A percentile compares a stretch with the other conserved stretches of the same genome.
phyloP scores from a whole-genome alignment of 2,329 filamentous ascomycete genomes.

The Aspergillus sp. region DNA sequence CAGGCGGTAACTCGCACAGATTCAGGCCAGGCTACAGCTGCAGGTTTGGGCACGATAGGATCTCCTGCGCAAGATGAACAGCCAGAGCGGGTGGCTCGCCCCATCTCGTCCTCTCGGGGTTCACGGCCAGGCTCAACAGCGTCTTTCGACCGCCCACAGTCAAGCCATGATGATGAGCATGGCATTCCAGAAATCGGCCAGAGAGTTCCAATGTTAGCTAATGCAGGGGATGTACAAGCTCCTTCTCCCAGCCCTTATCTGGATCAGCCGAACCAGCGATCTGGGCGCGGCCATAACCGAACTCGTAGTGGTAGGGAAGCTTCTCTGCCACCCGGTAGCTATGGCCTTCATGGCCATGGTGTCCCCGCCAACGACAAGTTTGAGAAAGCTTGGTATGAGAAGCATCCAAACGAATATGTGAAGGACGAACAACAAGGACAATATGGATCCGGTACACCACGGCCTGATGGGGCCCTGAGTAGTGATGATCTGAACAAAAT shows the following conservation, averaged over 20 bases:
- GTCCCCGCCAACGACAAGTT: conserved; percentile 74
- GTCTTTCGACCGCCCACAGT: conserved; percentile 55
- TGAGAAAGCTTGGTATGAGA: conserved; percentile 88
- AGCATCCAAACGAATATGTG: conserved; percentile 76
- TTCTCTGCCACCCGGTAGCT: conserved; percentile 80
- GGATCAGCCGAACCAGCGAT: conserved; percentile 46
- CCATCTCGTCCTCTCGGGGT: conserved; percentile 59
- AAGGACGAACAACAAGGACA: conserved; percentile 71
- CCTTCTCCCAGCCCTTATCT: conserved; percentile 72
- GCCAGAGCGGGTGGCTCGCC: conserved; percentile 53
- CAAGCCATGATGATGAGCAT: conserved; percentile 70
- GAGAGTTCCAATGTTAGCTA: conserved; percentile 88
- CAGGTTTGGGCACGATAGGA: conserved; percentile 68
- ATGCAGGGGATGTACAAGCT: conserved; percentile 93
- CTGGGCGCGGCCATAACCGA: conserved; percentile 63
- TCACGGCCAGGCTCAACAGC: conserved; percentile 49
- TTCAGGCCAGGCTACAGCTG: conserved; percentile 81
- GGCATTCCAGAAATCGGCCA: conserved; percentile 91
- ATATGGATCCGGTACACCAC: conserved; percentile 59
- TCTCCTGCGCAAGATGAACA: conserved; percentile 51
- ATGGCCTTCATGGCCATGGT: conserved; percentile 88
- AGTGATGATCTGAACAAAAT: conserved; percentile 89
- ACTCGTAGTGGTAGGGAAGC: conserved; percentile 71
- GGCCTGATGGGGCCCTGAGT: conserved; percentile 79
- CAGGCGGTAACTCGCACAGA: conserved; percentile 85